Conservation (phyloP, 768 basidiomycete species). For the Lactarius indigo region DNA sequence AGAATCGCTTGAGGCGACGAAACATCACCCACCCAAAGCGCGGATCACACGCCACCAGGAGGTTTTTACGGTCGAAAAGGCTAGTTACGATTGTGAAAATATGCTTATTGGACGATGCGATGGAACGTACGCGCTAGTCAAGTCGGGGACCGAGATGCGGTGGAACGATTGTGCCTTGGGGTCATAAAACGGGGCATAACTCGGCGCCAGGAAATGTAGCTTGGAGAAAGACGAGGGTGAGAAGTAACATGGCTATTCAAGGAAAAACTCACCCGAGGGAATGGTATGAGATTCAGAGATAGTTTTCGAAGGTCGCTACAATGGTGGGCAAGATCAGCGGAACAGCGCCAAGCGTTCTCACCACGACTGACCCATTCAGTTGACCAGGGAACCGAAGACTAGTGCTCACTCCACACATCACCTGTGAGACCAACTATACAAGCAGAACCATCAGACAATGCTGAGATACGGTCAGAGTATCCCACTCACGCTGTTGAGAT, state of each 20-base stretch:
- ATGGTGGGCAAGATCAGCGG: constrained; percentile 4
- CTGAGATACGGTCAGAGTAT: not conserved
- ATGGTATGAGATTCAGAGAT: constrained; percentile 91
- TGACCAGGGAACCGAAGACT: constrained; percentile 93
- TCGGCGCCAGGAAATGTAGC: constrained; percentile 96
- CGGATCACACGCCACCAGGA: constrained; percentile 82
- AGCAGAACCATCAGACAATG: not conserved
- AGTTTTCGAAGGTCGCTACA: constrained; percentile 81
- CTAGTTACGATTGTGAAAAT: constrained; percentile 35
- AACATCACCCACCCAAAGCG: constrained; percentile 54
- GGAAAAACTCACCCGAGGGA: constrained; percentile 69
- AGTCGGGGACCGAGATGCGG: constrained; percentile 56
- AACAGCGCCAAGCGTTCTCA: not conserved
- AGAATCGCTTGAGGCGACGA: constrained; percentile 6
- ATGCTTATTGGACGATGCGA: not conserved
- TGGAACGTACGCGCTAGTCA: constrained; percentile 64
- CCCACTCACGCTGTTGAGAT: constrained; percentile 63
- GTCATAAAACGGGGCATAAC: constrained; percentile 86
- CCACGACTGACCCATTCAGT: constrained; percentile 65
- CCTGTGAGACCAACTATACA: constrained; percentile 67
- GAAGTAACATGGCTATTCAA: not conserved
- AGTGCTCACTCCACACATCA: constrained; percentile 94
- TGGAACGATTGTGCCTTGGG: constrained; percentile 59
- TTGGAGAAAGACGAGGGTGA: constrained; percentile 34
- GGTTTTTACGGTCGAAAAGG: constrained; percentile 74